These are phyloP conservation scores for Spinellus fusiger DNA, from an alignment of 192 early-diverging fungal species.

Conservation along the genomic window DNA sequence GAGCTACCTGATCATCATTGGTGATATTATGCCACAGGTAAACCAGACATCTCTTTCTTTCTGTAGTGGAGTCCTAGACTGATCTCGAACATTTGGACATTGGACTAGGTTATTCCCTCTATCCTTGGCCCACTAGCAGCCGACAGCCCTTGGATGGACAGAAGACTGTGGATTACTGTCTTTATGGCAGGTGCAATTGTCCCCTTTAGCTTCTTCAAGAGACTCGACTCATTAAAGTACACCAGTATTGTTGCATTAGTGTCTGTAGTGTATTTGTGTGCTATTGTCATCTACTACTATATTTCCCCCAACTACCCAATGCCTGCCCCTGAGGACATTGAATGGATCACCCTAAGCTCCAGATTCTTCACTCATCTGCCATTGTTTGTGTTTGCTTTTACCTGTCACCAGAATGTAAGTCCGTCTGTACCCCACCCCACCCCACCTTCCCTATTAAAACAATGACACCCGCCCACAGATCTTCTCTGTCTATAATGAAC, in stretches of 20 bases:
- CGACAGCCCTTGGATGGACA: constrained; percentile 44
- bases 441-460: background rate
- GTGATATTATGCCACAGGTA: constrained; percentile 85
- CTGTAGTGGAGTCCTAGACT: constrained; percentile 18
- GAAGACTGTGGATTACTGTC: constrained; percentile 82
- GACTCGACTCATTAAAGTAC: constrained; percentile 85
- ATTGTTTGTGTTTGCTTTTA: constrained; percentile 98
- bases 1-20: constrained; percentile 92
- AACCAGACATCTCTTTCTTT: constrained; percentile 10
- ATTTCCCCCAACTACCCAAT: constrained; percentile 50
- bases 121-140: constrained; percentile 3
- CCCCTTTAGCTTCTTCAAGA: constrained; percentile 76
- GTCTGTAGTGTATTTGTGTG: constrained; percentile 79
- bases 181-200: constrained; percentile 57
- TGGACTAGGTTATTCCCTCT: constrained; percentile 5
- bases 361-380: constrained; percentile 76
- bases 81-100: background rate
- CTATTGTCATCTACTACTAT: constrained; percentile 79
- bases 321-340: constrained; percentile 55
- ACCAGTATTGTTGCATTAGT: constrained; percentile 83
- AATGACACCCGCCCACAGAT: constrained; percentile 49
- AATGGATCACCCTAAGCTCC: constrained; percentile 49
- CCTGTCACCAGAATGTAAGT: constrained; percentile 95
- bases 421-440: background rate
- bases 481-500: constrained; percentile 93